Percentiles rank a stretch among this genome's conserved stretches.
Conservation (phyloP, 2,329 filamentous ascomycete genomes). For the Aureobasidium sp. region DNA sequence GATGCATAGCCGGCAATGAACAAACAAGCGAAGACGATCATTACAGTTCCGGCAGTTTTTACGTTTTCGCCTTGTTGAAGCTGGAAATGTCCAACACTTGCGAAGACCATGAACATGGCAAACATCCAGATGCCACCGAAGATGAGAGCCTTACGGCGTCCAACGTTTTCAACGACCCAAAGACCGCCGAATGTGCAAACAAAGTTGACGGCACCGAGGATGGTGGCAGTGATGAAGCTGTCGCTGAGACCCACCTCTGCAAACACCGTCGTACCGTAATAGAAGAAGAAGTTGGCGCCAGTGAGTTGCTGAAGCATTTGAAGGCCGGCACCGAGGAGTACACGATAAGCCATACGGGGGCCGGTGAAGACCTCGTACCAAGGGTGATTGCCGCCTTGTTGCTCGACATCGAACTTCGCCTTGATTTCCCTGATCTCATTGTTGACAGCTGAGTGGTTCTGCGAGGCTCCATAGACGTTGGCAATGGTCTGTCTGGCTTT, state of each 20-base stretch:
- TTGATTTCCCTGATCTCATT: constrained; percentile 48
- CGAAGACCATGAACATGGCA: constrained; percentile 44
- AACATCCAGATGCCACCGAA: constrained; percentile 40
- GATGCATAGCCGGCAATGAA: constrained; percentile 48
- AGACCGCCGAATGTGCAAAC: constrained; percentile 38
- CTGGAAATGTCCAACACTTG: constrained; percentile 20
- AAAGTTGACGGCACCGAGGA: constrained; percentile 41
- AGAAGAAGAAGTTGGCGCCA: constrained; percentile 60
- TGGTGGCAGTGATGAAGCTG: constrained; percentile 38
- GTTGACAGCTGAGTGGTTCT: constrained; percentile 45
- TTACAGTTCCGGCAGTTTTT: constrained; percentile 44
- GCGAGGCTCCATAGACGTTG: constrained; percentile 45
- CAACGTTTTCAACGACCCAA: constrained; percentile 38
- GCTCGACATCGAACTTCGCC: constrained; percentile 41
- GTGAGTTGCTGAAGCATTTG: constrained; percentile 61
- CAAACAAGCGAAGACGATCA: constrained; percentile 61
- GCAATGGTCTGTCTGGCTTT: constrained; percentile 43
- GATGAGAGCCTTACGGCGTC: constrained; percentile 37
- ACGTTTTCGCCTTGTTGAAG: constrained; percentile 15
- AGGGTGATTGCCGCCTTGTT: constrained; percentile 39
- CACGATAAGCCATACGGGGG: constrained; percentile 59
- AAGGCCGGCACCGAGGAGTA: constrained; percentile 51
- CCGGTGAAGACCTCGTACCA: constrained; percentile 59
- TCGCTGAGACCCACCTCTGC: constrained; percentile 29
- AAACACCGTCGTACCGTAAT: constrained; percentile 39